These are phyloP conservation scores for Ceratocystis destructans DNA, from an alignment of 2,329 filamentous ascomycete species.

Conservation along the genomic window DNA sequence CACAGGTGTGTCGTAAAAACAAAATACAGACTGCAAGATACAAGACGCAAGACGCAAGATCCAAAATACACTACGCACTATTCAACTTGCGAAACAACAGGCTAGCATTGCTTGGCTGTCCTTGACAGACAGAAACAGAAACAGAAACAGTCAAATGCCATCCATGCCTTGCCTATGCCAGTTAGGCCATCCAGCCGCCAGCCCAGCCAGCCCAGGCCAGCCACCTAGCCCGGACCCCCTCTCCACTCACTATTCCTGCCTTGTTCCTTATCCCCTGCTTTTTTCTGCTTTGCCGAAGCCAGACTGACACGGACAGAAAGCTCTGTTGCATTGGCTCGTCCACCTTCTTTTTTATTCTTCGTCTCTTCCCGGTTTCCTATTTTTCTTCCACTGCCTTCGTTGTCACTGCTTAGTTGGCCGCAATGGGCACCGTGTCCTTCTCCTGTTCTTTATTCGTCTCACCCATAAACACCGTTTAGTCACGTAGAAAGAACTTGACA, in stretches of 20 bases:
- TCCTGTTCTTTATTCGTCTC: slow-evolving; percentile 8
- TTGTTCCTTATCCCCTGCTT: neutral
- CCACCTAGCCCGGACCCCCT: neutral
- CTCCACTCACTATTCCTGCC: neutral
- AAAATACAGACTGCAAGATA: neutral
- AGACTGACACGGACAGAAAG: neutral
- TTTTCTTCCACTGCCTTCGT: neutral
- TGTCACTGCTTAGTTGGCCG: neutral
- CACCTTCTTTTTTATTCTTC: neutral
- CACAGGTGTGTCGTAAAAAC: neutral
- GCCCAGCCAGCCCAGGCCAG: neutral
- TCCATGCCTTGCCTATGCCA: neutral
- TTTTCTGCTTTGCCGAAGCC: neutral
- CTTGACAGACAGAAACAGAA: slow-evolving; percentile 7
- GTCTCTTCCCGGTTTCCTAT: neutral
- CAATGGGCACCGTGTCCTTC: neutral
- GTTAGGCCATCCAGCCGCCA: neutral
- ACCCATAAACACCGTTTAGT: neutral
- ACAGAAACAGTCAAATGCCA: slow-evolving; percentile 3
- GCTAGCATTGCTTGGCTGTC: neutral
- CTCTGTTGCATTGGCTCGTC: neutral
- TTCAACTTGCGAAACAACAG: neutral
- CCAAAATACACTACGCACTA: neutral
- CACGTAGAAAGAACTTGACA: neutral
- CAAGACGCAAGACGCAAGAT: neutral